These are phyloP conservation scores for Leishmania aethiopica DNA, from an alignment of 208 protist genomes.

Conservation along the genomic window DNA sequence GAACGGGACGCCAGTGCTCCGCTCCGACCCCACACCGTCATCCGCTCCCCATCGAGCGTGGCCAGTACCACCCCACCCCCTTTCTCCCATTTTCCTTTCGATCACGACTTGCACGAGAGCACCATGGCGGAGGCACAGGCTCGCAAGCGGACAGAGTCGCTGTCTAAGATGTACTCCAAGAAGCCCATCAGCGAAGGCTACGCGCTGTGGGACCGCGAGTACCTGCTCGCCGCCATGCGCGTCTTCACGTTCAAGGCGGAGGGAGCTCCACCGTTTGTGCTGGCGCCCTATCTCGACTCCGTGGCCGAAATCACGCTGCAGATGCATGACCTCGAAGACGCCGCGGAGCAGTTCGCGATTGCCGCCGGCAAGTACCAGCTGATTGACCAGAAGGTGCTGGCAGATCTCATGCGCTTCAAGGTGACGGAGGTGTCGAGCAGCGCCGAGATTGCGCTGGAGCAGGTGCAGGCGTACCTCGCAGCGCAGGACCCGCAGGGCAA, in stretches of 20 bases:
- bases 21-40: neutral
- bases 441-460: slow-evolving; percentile 52
- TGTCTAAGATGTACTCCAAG: slow-evolving; percentile 84
- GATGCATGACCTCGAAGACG: slow-evolving; percentile 84
- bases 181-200: slow-evolving; percentile 89
- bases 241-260: slow-evolving; percentile 91
- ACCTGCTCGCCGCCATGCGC: slow-evolving; percentile 84
- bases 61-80: neutral
- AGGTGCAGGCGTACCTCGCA: slow-evolving; percentile 56
- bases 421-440: slow-evolving; percentile 58
- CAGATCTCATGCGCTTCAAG: slow-evolving; percentile 82
- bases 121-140: slow-evolving; percentile 54
- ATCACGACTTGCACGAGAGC: neutral
- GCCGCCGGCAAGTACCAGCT: slow-evolving; percentile 85
- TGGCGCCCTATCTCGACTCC: slow-evolving; percentile 82
- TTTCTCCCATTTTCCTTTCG: too few species aligned
- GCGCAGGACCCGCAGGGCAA: slow-evolving; percentile 46
- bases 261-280: slow-evolving; percentile 83
- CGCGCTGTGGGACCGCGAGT: slow-evolving; percentile 88
- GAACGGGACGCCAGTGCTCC: neutral
- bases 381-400: slow-evolving; percentile 77
- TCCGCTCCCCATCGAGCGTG: neutral
- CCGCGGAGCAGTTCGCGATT: slow-evolving; percentile 69
- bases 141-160: slow-evolving; percentile 86
- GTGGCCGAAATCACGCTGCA: slow-evolving; percentile 79